Conservation (phyloP, 441 rosid genomes). For the Kokia cookei region DNA sequence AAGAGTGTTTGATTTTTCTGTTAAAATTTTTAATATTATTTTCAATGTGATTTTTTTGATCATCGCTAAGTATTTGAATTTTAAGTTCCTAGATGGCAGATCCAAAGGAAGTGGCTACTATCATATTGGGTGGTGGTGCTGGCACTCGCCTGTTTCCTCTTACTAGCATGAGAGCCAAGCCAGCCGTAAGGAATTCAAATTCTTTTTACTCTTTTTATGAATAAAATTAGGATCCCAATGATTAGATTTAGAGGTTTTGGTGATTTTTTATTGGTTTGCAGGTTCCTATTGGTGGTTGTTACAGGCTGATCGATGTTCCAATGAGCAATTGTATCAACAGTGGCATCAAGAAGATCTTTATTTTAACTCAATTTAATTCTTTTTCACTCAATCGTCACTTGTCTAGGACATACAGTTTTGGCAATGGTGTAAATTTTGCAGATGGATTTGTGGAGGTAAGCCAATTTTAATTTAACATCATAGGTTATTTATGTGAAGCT, state of each 20-base stretch:
- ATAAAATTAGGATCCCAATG: background rate
- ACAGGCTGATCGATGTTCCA: slow-evolving; percentile 62
- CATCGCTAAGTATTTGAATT: background rate
- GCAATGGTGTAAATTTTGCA: slow-evolving; percentile 57
- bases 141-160: slow-evolving; percentile 17
- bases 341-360: slow-evolving; percentile 56
- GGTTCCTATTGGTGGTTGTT: slow-evolving; percentile 77
- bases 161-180: slow-evolving; percentile 8
- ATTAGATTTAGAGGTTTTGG: background rate
- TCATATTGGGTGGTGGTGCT: slow-evolving; percentile 15
- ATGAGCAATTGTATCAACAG: slow-evolving; percentile 76
- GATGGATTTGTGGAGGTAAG: slow-evolving; percentile 80
- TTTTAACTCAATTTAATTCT: slow-evolving; percentile 65
- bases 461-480: background rate
- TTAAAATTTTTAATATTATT: background rate
- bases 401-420: slow-evolving; percentile 47
- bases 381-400: slow-evolving; percentile 64
- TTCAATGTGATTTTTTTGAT: background rate
- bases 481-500: background rate
- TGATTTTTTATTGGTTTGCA: slow-evolving; percentile 11
- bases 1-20: no score
- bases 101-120: slow-evolving; percentile 12
- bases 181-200: slow-evolving; percentile 18
- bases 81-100: slow-evolving; percentile 20
- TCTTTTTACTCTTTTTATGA: background rate